Percentiles rank a stretch among this genome's conserved stretches.
Evolutionary conservation across 305 asterid species (phyloP).

Genomic region (Ilex paraguariensis): DNA sequence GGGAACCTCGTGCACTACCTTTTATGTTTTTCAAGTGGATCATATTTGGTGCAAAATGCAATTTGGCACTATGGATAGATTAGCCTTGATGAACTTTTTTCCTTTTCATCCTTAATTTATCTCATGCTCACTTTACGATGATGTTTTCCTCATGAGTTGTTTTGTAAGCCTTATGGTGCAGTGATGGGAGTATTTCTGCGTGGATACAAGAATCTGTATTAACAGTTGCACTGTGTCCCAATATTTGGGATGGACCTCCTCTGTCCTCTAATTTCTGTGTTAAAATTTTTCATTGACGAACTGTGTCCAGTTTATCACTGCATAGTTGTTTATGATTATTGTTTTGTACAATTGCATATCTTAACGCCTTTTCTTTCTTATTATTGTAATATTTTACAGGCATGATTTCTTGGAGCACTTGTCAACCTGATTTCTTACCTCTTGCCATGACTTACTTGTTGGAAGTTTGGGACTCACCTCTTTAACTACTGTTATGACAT

Average conservation of each 20-base stretch:
- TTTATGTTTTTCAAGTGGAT: too few relatives aligned
- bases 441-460: constrained; percentile 86
- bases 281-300: constrained; percentile 12
- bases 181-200: constrained; percentile 26
- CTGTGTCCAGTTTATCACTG: constrained; percentile 6
- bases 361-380: constrained; percentile 23
- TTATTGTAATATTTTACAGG: constrained; percentile 68
- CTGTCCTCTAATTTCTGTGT: constrained; percentile 17
- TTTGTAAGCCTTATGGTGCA: constrained; percentile 32
- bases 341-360: constrained; percentile 13
- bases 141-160: constrained; percentile 16
- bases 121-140: too few relatives aligned
- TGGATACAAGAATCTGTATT: constrained; percentile 26
- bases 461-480: constrained; percentile 99
- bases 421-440: constrained; percentile 79
- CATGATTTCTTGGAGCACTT: constrained; percentile 79
- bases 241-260: constrained; percentile 25
- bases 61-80: neutral
- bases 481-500: constrained; percentile 77
- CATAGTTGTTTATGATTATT: constrained; percentile 12
- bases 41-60: neutral
- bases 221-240: constrained; percentile 24
- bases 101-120: neutral
- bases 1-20: too few relatives aligned
- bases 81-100: neutral